Percentiles rank a stretch among this genome's conserved stretches.
phyloP scores from a whole-genome alignment of 768 basidiomycete genomes.

The Phylloporus rhodoxanthus region DNA sequence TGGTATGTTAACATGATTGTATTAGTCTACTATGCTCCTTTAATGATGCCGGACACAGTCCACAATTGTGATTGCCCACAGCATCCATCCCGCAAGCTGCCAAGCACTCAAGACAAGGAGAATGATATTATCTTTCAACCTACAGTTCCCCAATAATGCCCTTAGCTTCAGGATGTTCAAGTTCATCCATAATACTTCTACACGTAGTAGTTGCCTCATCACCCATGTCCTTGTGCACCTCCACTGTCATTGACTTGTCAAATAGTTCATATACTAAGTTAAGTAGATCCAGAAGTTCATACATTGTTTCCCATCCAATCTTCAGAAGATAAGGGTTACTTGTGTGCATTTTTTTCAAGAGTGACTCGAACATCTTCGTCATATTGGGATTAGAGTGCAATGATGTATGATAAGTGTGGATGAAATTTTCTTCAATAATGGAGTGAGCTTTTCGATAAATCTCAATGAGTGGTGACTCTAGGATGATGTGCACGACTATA shows the following conservation, averaged over 20 bases:
- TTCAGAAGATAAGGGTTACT: background rate
- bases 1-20: background rate
- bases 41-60: background rate
- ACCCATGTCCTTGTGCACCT: too few relatives aligned
- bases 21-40: background rate
- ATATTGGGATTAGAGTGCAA: background rate
- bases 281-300: background rate
- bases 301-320: background rate
- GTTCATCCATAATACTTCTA: too few relatives aligned
- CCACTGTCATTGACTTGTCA: background rate
- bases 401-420: background rate
- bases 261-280: background rate
- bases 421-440: background rate
- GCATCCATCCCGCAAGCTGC: background rate
- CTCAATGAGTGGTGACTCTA: constrained; percentile 1
- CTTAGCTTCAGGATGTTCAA: background rate
- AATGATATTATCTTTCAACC: background rate
- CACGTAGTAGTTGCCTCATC: too few relatives aligned
- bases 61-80: background rate
- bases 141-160: background rate
- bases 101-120: background rate
- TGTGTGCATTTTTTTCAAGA: background rate
- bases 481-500: background rate
- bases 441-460: background rate
- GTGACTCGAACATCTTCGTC: background rate